phyloP scores from a whole-genome alignment of 2,329 filamentous ascomycete species.

The Fusarium nodosum region DNA sequence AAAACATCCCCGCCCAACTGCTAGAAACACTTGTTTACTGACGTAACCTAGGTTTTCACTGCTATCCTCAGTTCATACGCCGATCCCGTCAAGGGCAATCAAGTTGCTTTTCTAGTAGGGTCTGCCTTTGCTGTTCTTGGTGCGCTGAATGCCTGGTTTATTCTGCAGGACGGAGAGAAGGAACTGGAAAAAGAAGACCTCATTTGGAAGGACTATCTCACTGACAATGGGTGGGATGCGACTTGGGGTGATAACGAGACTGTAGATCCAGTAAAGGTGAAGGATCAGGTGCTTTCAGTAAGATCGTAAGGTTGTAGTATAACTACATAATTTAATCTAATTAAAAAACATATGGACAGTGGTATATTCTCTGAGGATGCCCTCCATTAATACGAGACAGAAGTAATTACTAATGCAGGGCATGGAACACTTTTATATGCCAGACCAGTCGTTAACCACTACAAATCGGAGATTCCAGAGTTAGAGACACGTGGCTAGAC shows the following conservation, averaged over 20 bases:
- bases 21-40: no score
- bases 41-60: conserved; percentile 6
- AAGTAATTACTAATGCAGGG: no score
- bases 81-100: conserved; percentile 2
- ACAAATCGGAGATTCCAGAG: no score
- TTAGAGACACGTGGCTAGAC: no score
- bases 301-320: no score
- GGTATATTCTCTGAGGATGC: no score
- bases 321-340: no score
- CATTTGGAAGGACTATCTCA: conserved; percentile 6
- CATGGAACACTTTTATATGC: no score
- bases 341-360: no score
- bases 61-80: conserved; percentile 12
- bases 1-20: no score
- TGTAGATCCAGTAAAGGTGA: neutral
- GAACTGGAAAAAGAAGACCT: conserved; percentile 15
- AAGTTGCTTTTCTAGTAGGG: conserved; percentile 2
- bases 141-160: conserved; percentile 6
- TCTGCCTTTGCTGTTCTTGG: conserved; percentile 11
- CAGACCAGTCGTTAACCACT: no score
- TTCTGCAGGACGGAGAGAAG: conserved; percentile 10
- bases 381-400: no score
- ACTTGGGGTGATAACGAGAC: conserved; percentile 12
- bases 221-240: neutral
- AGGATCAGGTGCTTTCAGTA: neutral